A percentile compares a stretch with the other conserved stretches of the same genome.
These are phyloP conservation scores for Suhomyces tanzawaensis DNA, from an alignment of 805 yeast genomes.

Conservation along the genomic window DNA sequence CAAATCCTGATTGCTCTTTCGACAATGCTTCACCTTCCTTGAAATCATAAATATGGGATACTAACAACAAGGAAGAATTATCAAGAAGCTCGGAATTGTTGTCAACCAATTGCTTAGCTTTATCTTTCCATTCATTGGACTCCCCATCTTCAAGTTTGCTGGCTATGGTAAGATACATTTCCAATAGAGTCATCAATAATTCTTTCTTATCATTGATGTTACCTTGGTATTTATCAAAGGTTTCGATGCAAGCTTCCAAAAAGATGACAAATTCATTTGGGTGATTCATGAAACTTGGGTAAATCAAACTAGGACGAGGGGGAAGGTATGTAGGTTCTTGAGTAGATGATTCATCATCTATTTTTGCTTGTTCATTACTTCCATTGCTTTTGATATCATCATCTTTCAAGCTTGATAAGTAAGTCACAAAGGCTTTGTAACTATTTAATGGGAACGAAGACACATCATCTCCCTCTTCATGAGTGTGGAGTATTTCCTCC, in stretches of 20 bases:
- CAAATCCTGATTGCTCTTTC: conserved; percentile 42
- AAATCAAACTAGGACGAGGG: conserved; percentile 84
- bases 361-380: neutral
- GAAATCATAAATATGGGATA: conserved; percentile 58
- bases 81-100: conserved; percentile 52
- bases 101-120: conserved; percentile 56
- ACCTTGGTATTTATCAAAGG: conserved; percentile 76
- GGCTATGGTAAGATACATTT: conserved; percentile 69
- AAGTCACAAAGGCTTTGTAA: conserved; percentile 31
- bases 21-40: conserved; percentile 46
- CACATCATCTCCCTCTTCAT: conserved; percentile 4
- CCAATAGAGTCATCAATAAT: conserved; percentile 74
- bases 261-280: conserved; percentile 89
- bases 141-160: conserved; percentile 24
- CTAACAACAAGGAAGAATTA: conserved; percentile 50
- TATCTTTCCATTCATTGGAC: conserved; percentile 55
- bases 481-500: conserved; percentile 6
- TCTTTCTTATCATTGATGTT: conserved; percentile 66
- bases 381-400: conserved; percentile 6
- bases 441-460: conserved; percentile 24
- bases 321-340: conserved; percentile 75
- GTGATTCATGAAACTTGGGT: conserved; percentile 80
- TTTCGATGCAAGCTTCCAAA: conserved; percentile 83
- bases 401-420: conserved; percentile 18
- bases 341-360: conserved; percentile 12